phyloP scores from a whole-genome alignment of 2,329 filamentous ascomycete genomes.

The Zymoseptoria tritici region DNA sequence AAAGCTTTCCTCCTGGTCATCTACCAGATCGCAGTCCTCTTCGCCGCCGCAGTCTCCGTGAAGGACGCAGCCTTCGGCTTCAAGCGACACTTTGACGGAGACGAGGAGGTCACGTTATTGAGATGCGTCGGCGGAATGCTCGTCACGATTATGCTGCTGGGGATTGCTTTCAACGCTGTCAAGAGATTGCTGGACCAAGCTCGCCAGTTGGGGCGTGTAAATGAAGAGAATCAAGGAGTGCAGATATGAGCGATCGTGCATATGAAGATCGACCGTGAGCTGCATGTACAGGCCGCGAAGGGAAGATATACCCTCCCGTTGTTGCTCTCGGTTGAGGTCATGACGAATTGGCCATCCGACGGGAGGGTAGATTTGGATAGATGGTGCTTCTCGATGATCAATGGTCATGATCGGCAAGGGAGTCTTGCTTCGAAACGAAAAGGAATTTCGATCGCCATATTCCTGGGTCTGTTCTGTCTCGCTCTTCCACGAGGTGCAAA shows the following conservation, averaged over 20 bases:
- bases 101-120: too few relatives aligned
- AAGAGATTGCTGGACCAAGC: neutral
- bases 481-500: too few relatives aligned
- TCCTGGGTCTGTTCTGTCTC: too few relatives aligned
- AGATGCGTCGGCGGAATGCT: neutral
- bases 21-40: too few relatives aligned
- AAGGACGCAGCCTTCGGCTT: too few relatives aligned
- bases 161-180: neutral
- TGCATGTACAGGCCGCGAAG: neutral
- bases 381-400: too few relatives aligned
- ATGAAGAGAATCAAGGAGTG: neutral
- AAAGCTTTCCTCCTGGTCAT: too few relatives aligned
- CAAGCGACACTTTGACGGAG: too few relatives aligned
- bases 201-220: neutral
- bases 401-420: too few relatives aligned
- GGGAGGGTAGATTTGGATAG: neutral
- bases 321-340: neutral
- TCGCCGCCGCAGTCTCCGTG: too few relatives aligned
- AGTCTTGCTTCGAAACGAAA: too few relatives aligned
- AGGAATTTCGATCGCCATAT: too few relatives aligned
- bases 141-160: neutral
- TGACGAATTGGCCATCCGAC: neutral
- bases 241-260: neutral
- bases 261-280: neutral
- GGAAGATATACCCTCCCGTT: neutral